phyloP scores from a whole-genome alignment of 2,329 filamentous ascomycete genomes.

The Colletotrichum sp. region DNA sequence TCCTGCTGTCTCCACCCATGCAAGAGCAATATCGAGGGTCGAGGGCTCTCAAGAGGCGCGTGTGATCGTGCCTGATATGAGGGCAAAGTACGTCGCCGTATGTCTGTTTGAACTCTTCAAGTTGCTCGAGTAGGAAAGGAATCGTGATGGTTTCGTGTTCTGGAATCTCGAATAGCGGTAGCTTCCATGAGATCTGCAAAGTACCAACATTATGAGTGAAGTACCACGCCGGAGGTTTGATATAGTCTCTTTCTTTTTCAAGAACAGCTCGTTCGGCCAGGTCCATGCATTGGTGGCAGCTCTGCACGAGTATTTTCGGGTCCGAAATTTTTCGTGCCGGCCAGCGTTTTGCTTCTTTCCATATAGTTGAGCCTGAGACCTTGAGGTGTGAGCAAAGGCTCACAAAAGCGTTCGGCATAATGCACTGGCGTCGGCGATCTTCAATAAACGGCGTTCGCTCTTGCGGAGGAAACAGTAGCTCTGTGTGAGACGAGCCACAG shows the following conservation, averaged over 20 bases:
- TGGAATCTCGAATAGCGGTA: background rate
- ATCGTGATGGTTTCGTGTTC: background rate
- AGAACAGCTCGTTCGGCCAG: too few species aligned
- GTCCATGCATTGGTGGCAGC: background rate
- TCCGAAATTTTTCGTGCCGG: background rate
- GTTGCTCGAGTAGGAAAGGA: background rate
- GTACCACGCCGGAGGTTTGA: background rate
- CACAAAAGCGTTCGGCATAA: too few species aligned
- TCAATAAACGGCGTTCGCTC: too few species aligned
- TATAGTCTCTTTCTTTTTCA: background rate
- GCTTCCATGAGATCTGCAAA: background rate
- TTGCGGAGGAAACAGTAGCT: too few species aligned
- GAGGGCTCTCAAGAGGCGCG: background rate
- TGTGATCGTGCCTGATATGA: background rate
- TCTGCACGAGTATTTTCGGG: background rate
- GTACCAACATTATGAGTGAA: background rate
- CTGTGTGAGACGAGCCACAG: background rate
- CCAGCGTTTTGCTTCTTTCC: background rate
- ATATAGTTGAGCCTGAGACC: background rate
- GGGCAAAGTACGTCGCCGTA: background rate
- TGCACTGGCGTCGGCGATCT: too few species aligned
- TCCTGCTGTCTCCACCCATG: background rate
- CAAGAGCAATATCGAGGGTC: background rate
- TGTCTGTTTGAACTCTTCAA: background rate
- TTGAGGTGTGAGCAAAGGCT: too few species aligned